A percentile compares a stretch with the other conserved stretches of the same genome.
Conservation (phyloP, 495 filamentous ascomycete genomes). For the Aspergillus kassunensis region DNA sequence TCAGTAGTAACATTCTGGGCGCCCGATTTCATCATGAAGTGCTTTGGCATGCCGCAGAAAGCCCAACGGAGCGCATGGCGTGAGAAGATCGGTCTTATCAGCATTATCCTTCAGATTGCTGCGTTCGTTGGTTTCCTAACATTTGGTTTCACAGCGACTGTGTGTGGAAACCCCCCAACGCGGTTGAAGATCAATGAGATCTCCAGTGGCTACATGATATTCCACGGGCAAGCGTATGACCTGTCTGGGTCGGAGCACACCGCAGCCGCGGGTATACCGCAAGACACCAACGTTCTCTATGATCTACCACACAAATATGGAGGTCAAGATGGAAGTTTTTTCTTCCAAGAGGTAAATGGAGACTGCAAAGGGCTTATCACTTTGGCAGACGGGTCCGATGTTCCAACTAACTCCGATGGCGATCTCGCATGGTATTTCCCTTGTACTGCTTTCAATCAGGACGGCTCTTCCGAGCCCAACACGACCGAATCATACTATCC, state of each 20-base stretch:
- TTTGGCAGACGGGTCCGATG: conserved; percentile 60
- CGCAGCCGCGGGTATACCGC: conserved; percentile 70
- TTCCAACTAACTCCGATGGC: conserved; percentile 68
- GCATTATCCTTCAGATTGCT: conserved; percentile 84
- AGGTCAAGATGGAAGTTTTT: conserved; percentile 88
- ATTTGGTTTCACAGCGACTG: conserved; percentile 88
- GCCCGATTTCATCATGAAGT: conserved; percentile 76
- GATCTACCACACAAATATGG: conserved; percentile 76
- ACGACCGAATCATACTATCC: conserved; percentile 66
- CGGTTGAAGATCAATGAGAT: conserved; percentile 81
- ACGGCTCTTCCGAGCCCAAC: conserved; percentile 79
- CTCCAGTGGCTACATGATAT: conserved; percentile 82
- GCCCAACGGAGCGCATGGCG: conserved; percentile 93
- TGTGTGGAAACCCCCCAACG: conserved; percentile 66
- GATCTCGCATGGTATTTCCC: conserved; percentile 97
- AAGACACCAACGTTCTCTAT: conserved; percentile 69
- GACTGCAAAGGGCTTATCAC: conserved; percentile 92
- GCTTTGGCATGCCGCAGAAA: conserved; percentile 83
- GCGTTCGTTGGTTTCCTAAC: conserved; percentile 92
- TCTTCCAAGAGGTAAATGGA: conserved; percentile 99
- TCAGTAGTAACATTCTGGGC: conserved; percentile 91
- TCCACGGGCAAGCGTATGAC: conserved; percentile 87
- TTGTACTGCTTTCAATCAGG: conserved; percentile 85
- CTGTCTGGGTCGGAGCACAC: conserved; percentile 71
- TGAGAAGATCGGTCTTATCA: conserved; percentile 97